Evolutionary conservation across 129 eudicot species (phyloP).

Genomic region (Helichrysum umbraculigerum): DNA sequence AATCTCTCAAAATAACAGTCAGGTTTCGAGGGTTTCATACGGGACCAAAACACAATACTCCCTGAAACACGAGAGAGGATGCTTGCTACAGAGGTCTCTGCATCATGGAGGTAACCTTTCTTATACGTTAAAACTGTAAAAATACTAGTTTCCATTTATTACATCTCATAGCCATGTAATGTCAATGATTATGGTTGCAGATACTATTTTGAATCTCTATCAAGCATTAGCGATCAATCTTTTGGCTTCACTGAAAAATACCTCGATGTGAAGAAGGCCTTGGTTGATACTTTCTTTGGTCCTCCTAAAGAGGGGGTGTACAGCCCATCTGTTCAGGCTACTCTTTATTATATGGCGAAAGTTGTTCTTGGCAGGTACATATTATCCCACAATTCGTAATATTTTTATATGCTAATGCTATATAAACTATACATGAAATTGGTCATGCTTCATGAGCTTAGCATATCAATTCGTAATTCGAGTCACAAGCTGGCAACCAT

Average conservation of each 20-base stretch:
- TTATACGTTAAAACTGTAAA: neutral
- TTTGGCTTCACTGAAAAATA: conserved; percentile 65
- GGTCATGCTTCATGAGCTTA: neutral
- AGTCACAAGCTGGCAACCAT: neutral
- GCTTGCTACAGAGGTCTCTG: conserved; percentile 94
- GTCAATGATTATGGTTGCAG: conserved; percentile 37
- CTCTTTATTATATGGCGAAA: conserved; percentile 88
- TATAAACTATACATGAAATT: no score
- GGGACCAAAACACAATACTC: conserved; percentile 85
- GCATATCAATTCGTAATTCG: neutral
- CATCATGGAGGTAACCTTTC: conserved; percentile 77
- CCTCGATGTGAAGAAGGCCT: conserved; percentile 60
- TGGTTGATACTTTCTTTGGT: conserved; percentile 81
- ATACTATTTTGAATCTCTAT: conserved; percentile 63
- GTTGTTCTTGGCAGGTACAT: conserved; percentile 78
- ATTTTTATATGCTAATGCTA: neutral
- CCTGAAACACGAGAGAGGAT: conserved; percentile 94
- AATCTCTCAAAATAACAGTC: conserved; percentile 55
- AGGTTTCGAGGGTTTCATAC: conserved; percentile 89
- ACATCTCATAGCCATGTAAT: neutral
- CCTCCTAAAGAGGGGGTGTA: conserved; percentile 83
- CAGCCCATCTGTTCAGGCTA: conserved; percentile 98
- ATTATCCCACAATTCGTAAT: neutral
- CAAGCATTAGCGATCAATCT: conserved; percentile 52
- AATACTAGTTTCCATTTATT: neutral